Conservation (phyloP, 2,329 filamentous ascomycete genomes). For the Fusarium humuli region DNA sequence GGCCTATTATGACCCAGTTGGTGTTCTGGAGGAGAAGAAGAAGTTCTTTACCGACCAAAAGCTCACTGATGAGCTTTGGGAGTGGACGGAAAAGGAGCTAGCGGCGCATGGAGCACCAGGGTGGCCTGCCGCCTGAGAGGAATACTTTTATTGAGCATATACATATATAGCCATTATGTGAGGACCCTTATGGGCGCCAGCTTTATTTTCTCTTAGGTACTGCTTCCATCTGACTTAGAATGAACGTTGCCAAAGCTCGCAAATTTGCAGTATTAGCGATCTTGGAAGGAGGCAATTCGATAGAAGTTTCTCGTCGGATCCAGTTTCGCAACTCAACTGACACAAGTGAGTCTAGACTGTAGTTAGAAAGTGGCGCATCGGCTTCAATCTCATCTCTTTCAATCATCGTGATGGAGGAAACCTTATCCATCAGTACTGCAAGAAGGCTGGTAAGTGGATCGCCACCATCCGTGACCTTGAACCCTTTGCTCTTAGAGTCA, state of each 20-base stretch:
- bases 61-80: background rate
- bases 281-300: background rate
- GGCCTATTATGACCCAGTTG: slow-evolving; percentile 1
- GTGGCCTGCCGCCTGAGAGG: background rate
- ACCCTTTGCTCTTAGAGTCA: background rate
- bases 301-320: slow-evolving; percentile 3
- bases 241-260: background rate
- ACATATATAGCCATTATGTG: background rate
- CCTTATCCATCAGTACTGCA: background rate
- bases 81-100: background rate
- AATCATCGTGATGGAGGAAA: slow-evolving; percentile 31
- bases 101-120: background rate
- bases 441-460: background rate
- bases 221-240: background rate
- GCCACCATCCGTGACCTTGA: background rate
- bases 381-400: background rate
- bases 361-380: background rate
- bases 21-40: background rate
- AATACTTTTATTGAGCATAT: background rate
- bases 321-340: slow-evolving; percentile 31
- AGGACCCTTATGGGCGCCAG: background rate
- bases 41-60: slow-evolving; percentile 1
- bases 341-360: slow-evolving; percentile 22
- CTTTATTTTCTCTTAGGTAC: background rate
- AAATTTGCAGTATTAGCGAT: background rate